phyloP scores from a whole-genome alignment of 2,329 filamentous ascomycete species.

The Microascus cirrosus region DNA sequence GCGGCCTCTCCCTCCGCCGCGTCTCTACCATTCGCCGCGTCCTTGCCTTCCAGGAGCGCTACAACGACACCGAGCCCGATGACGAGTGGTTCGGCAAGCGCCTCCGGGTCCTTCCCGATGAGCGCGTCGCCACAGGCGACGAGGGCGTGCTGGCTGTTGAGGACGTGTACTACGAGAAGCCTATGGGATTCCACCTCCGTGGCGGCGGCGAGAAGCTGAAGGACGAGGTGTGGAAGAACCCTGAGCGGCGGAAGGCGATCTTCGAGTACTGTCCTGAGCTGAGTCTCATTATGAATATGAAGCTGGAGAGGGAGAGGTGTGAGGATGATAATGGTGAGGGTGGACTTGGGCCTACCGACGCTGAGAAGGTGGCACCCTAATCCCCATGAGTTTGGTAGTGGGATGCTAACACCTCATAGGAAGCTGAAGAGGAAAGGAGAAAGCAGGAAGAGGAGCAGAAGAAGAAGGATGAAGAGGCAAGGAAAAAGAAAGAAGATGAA shows the following conservation, averaged over 20 bases:
- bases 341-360: slow-evolving; percentile 9
- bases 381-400: neutral
- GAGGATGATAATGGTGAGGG: slow-evolving; percentile 19
- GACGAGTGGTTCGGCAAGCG: slow-evolving; percentile 44
- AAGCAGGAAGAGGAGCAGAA: neutral
- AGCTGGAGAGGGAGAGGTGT: slow-evolving; percentile 37
- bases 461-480: slow-evolving; percentile 1
- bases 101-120: slow-evolving; percentile 32
- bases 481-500: neutral
- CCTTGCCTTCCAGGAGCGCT: slow-evolving; percentile 35
- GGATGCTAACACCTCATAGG: neutral
- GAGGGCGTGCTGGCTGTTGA: slow-evolving; percentile 36
- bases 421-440: neutral
- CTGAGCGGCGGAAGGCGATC: slow-evolving; percentile 29
- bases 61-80: slow-evolving; percentile 38
- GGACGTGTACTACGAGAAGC: slow-evolving; percentile 33
- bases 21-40: slow-evolving; percentile 37
- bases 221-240: slow-evolving; percentile 34
- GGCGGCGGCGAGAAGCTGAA: slow-evolving; percentile 28
- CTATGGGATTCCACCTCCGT: slow-evolving; percentile 43
- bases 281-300: slow-evolving; percentile 44
- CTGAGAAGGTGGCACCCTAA: neutral
- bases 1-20: slow-evolving; percentile 41
- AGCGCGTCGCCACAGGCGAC: slow-evolving; percentile 29
- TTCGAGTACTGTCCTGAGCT: slow-evolving; percentile 47